phyloP scores from a whole-genome alignment of 495 filamentous ascomycete species.

The Penicillium waksmanii region DNA sequence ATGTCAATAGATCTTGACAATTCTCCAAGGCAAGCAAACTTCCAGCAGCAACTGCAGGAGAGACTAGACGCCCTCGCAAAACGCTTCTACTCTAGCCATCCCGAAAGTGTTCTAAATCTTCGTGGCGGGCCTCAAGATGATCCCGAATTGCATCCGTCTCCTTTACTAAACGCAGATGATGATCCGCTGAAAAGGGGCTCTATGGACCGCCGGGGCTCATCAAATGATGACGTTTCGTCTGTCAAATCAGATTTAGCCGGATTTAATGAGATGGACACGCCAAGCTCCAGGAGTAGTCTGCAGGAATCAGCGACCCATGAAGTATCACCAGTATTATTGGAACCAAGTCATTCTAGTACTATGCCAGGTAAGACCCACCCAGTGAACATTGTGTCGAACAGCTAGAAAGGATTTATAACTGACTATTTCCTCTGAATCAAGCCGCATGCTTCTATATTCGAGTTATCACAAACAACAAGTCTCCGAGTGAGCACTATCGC shows the following conservation, averaged over 20 bases:
- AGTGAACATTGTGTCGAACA: no score
- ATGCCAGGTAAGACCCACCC: background rate
- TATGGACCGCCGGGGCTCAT: background rate
- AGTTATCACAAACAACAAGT: background rate
- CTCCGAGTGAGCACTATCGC: slow-evolving; percentile 4
- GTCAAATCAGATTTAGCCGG: background rate
- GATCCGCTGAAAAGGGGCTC: background rate
- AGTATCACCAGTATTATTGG: background rate
- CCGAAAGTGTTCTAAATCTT: background rate
- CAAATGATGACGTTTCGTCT: background rate
- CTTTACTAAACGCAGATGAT: background rate
- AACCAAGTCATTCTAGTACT: no score
- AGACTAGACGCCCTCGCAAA: background rate
- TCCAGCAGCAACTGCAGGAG: background rate
- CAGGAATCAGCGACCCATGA: background rate
- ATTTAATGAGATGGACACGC: background rate
- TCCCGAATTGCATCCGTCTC: slow-evolving; percentile 8
- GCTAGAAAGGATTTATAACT: background rate
- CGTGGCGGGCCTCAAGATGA: slow-evolving; percentile 7
- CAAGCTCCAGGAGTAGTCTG: background rate
- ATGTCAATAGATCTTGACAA: background rate
- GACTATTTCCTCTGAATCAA: background rate
- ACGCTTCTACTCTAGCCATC: background rate
- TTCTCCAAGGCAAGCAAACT: background rate
- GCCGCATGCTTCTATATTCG: slow-evolving; percentile 11